Percentiles rank a stretch among this genome's conserved stretches.
These are phyloP conservation scores for Neonectria coccinea DNA, from an alignment of 2,329 filamentous ascomycete species.

Conservation along the genomic window DNA sequence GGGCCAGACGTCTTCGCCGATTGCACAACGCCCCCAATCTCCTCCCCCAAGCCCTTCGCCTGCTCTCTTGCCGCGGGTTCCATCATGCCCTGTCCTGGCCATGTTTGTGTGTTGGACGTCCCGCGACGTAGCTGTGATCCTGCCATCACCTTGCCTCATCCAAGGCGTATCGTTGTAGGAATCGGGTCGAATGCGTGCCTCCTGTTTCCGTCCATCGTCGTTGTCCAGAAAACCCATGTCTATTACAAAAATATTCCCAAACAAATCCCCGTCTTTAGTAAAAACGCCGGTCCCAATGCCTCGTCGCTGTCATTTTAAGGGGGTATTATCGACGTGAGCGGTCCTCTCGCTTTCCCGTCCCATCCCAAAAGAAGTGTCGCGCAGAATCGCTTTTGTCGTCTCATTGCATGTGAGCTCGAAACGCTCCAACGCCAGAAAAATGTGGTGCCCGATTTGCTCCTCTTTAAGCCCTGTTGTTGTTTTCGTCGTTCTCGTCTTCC, in stretches of 20 bases:
- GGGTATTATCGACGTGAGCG: constrained; percentile 32
- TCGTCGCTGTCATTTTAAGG: constrained; percentile 29
- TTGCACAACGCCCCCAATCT: neutral
- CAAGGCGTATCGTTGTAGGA: neutral
- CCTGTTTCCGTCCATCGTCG: constrained; percentile 1
- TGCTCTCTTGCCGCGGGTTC: constrained; percentile 8
- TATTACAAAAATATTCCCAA: constrained; percentile 29
- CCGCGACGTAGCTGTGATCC: constrained; percentile 1
- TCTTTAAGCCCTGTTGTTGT: constrained; percentile 44
- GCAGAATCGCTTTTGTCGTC: constrained; percentile 31
- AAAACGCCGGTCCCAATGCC: constrained; percentile 31
- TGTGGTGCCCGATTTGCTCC: constrained; percentile 21
- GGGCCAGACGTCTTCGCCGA: neutral
- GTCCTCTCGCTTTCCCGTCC: constrained; percentile 17
- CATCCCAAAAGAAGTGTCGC: constrained; percentile 40
- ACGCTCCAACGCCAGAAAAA: constrained; percentile 38
- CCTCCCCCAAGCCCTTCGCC: neutral
- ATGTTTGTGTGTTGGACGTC: constrained; percentile 5
- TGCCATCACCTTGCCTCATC: neutral
- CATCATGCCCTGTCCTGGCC: constrained; percentile 14
- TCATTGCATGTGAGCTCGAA: constrained; percentile 37
- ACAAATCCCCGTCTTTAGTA: constrained; percentile 23
- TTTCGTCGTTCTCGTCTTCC: constrained; percentile 44
- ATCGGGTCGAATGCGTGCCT: neutral
- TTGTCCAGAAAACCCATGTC: constrained; percentile 19